phyloP scores from a whole-genome alignment of 2,329 filamentous ascomycete species.

The Calonectria honghensis region DNA sequence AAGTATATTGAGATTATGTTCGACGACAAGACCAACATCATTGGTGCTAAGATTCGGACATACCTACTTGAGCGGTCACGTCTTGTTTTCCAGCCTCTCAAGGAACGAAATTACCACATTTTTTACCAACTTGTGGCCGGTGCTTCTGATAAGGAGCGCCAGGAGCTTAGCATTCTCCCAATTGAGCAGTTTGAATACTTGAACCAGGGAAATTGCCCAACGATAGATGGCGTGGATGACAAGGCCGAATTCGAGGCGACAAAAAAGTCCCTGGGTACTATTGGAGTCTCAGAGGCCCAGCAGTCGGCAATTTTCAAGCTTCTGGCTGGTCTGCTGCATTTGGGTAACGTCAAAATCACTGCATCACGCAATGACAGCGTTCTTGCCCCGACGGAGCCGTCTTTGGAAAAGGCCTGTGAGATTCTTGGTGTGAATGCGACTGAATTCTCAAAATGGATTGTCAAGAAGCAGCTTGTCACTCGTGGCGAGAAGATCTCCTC shows the following conservation, averaged over 20 bases:
- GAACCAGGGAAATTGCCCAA: slow-evolving; percentile 93
- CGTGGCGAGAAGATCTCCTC: slow-evolving; percentile 98
- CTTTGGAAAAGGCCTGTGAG: slow-evolving; percentile 85
- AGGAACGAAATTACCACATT: slow-evolving; percentile 99
- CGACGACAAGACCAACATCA: slow-evolving; percentile 94
- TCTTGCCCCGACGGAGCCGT: slow-evolving; percentile 86
- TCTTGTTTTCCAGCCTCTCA: slow-evolving; percentile 96
- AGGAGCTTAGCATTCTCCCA: slow-evolving; percentile 85
- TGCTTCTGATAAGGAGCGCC: slow-evolving; percentile 87
- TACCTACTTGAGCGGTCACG: slow-evolving; percentile 96
- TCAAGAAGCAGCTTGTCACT: slow-evolving; percentile 98
- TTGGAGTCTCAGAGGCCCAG: slow-evolving; percentile 84
- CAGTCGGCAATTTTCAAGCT: slow-evolving; percentile 93
- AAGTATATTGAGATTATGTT: slow-evolving; percentile 99
- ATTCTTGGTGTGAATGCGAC: slow-evolving; percentile 90
- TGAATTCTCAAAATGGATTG: slow-evolving; percentile 97
- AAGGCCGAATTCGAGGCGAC: slow-evolving; percentile 95
- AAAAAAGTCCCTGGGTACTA: slow-evolving; percentile 88
- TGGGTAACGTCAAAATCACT: slow-evolving; percentile 97
- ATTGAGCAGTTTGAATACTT: slow-evolving; percentile 96
- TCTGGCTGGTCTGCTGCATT: slow-evolving; percentile 91
- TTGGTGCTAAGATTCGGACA: slow-evolving; percentile 96
- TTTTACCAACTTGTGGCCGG: slow-evolving; percentile 98
- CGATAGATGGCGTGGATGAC: slow-evolving; percentile 96
- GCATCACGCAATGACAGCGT: slow-evolving; percentile 92